These are phyloP conservation scores for Paramecium biaurelia DNA, from an alignment of 73 alveolate species.

Conservation along the genomic window DNA sequence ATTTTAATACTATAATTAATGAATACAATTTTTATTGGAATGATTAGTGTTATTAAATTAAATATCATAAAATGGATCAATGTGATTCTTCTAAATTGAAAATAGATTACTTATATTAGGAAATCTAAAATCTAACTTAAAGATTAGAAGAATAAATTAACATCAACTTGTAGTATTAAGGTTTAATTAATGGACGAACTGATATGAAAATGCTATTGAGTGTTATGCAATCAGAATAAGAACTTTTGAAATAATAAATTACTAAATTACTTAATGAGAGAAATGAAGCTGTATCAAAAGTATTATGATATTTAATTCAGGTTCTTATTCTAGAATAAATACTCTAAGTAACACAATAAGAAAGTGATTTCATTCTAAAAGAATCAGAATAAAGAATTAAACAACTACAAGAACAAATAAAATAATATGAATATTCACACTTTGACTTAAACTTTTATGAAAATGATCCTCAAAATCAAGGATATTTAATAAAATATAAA, in stretches of 20 bases:
- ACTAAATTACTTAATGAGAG: background rate
- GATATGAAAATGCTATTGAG: background rate
- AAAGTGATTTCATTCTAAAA: background rate
- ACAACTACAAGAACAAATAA: background rate
- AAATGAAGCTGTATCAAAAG: constrained; percentile 19
- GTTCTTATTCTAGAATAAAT: constrained; percentile 2
- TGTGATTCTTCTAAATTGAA: background rate
- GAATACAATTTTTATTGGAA: background rate
- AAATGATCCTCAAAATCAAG: background rate
- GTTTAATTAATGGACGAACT: constrained; percentile 30
- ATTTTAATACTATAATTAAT: background rate
- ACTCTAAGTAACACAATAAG: background rate
- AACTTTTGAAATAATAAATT: background rate
- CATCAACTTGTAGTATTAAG: background rate
- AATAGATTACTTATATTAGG: background rate
- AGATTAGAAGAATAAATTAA: background rate
- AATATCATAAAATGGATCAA: background rate
- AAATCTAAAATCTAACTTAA: background rate
- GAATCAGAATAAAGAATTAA: constrained; percentile 8
- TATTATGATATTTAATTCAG: background rate
- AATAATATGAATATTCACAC: background rate
- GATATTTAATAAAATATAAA: background rate
- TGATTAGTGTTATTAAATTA: background rate
- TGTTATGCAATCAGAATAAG: background rate
- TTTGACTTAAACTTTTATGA: background rate